A percentile compares a stretch with the other conserved stretches of the same genome.
These are phyloP conservation scores for Phaffomyces antillensis DNA, from an alignment of 805 yeast genomes.

Conservation along the genomic window DNA sequence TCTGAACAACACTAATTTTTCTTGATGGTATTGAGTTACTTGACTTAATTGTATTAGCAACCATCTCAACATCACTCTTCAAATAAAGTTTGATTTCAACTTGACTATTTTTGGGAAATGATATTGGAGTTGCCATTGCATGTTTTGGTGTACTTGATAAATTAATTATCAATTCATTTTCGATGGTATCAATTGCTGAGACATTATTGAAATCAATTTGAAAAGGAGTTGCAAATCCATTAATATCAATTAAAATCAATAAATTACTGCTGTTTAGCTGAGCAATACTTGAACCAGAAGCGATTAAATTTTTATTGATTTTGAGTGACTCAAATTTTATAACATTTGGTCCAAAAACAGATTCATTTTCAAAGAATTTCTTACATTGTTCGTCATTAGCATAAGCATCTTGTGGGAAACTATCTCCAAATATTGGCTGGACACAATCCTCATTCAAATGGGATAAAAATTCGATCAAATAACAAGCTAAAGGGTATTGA, in stretches of 20 bases:
- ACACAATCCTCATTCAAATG: constrained; percentile 8
- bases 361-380: constrained; percentile 8
- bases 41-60: neutral
- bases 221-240: constrained; percentile 17
- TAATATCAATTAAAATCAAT: constrained; percentile 11
- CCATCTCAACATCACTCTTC: neutral
- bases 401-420: neutral
- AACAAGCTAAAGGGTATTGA: constrained; percentile 14
- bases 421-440: neutral
- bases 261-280: constrained; percentile 10
- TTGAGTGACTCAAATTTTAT: constrained; percentile 5
- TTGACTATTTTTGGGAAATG: constrained; percentile 1
- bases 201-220: constrained; percentile 12
- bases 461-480: constrained; percentile 18
- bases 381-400: constrained; percentile 17
- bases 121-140: constrained; percentile 6
- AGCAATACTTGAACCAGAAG: constrained; percentile 8
- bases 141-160: constrained; percentile 7
- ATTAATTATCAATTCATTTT: constrained; percentile 1
- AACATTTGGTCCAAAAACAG: constrained; percentile 4
- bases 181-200: neutral
- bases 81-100: constrained; percentile 7
- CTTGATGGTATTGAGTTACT: constrained; percentile 10
- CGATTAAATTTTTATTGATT: constrained; percentile 2
- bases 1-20: constrained; percentile 27